Conservation (phyloP, 345 rosid genomes). For the Syzygium aqueum region DNA sequence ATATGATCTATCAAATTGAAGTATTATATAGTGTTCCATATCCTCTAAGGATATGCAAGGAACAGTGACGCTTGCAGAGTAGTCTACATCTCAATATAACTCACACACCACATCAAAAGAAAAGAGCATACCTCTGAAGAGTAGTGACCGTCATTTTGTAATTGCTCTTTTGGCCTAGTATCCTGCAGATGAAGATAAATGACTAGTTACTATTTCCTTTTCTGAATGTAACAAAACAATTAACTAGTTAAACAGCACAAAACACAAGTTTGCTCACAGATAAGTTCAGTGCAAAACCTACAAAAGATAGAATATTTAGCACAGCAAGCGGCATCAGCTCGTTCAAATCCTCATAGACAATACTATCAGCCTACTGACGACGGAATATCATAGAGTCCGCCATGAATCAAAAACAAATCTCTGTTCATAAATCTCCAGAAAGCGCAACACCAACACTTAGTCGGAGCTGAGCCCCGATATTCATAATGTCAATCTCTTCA, state of each 20-base stretch:
- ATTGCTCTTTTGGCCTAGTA: slow-evolving; percentile 40
- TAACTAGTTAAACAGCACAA: not conserved
- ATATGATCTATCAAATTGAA: not conserved
- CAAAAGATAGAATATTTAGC: not conserved
- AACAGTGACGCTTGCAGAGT: not conserved
- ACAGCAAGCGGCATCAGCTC: not conserved
- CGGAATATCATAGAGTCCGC: not conserved
- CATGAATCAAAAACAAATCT: not conserved
- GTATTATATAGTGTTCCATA: not conserved
- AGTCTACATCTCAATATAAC: not conserved
- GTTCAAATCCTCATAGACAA: not conserved
- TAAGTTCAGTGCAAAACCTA: not conserved
- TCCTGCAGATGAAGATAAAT: slow-evolving; percentile 36
- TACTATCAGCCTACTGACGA: not conserved
- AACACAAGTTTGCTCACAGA: not conserved
- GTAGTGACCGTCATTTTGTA: slow-evolving; percentile 31
- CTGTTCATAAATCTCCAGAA: not conserved
- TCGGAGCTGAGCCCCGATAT: not conserved
- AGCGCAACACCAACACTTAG: not conserved
- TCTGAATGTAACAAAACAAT: not conserved
- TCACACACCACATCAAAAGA: not conserved
- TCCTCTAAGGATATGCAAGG: not conserved
- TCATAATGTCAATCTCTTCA: not conserved
- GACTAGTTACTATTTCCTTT: not conserved
- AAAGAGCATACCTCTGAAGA: slow-evolving; percentile 43